Conservation (phyloP, 768 basidiomycete species). For the Podaxis sp. region DNA sequence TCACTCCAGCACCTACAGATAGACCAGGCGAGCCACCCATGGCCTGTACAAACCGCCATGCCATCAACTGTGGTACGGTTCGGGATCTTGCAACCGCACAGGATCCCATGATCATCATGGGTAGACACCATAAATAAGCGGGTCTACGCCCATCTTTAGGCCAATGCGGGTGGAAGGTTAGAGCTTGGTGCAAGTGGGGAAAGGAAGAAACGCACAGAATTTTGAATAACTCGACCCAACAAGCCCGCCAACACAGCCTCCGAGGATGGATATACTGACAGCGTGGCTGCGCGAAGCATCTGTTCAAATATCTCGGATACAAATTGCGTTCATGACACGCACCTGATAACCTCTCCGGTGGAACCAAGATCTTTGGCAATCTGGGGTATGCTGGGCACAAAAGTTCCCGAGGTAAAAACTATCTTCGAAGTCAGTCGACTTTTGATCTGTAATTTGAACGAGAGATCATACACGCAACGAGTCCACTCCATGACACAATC, state of each 20-base stretch:
- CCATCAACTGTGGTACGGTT: conserved; percentile 43
- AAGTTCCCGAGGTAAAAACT: conserved; percentile 69
- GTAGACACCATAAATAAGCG: conserved; percentile 56
- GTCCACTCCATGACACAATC: conserved; percentile 15
- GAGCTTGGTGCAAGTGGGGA: background rate
- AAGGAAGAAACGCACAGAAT: conserved; percentile 25
- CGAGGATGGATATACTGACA: conserved; percentile 31
- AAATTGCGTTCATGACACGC: background rate
- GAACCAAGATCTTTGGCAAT: conserved; percentile 64
- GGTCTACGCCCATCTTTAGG: conserved; percentile 57
- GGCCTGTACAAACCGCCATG: conserved; percentile 63
- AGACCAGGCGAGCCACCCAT: conserved; percentile 56
- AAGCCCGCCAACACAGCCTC: conserved; percentile 26
- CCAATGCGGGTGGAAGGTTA: background rate
- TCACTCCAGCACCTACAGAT: conserved; percentile 54
- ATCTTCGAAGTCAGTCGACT: background rate
- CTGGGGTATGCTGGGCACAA: conserved; percentile 71
- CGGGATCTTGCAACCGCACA: conserved; percentile 50
- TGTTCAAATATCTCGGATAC: background rate
- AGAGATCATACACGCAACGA: conserved; percentile 11
- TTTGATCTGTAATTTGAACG: background rate
- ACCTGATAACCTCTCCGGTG: conserved; percentile 56
- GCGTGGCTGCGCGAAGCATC: conserved; percentile 20
- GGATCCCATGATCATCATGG: conserved; percentile 55
- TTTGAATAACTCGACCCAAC: conserved; percentile 32